Conservation (phyloP, 257 asterid species). For the Nicotiana benthamiana region DNA sequence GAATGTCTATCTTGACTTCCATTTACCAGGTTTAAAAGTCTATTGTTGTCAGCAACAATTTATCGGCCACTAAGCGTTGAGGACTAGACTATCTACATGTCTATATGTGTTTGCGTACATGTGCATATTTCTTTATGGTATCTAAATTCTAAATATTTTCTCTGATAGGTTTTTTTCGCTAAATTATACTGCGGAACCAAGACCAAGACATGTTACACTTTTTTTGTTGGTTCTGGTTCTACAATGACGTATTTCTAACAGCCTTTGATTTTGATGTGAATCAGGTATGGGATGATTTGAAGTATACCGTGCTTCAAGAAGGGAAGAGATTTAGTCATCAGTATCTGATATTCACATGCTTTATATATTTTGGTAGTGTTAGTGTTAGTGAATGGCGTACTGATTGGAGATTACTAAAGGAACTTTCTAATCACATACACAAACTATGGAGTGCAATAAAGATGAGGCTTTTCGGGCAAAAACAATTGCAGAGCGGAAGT, state of each 20-base stretch:
- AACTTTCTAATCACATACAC: slow-evolving; percentile 10
- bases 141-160: neutral
- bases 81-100: neutral
- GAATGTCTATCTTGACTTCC: neutral
- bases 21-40: neutral
- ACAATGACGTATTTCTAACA: neutral
- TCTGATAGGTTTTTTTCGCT: neutral
- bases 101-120: neutral
- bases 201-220: neutral
- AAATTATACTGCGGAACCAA: neutral
- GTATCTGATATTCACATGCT: neutral
- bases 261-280: neutral
- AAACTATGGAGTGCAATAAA: slow-evolving; percentile 66
- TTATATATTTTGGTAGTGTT: slow-evolving; percentile 7
- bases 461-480: slow-evolving; percentile 69
- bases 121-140: neutral
- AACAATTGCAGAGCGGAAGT: slow-evolving; percentile 48
- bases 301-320: neutral
- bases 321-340: slow-evolving; percentile 2
- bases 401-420: slow-evolving; percentile 10
- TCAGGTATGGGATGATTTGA: slow-evolving; percentile 11
- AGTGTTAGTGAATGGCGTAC: slow-evolving; percentile 11
- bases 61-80: neutral
- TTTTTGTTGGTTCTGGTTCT: neutral
- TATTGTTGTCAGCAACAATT: neutral